Conservation (phyloP, 73 alveolate species). For the Tetrahymena thermophila region DNA sequence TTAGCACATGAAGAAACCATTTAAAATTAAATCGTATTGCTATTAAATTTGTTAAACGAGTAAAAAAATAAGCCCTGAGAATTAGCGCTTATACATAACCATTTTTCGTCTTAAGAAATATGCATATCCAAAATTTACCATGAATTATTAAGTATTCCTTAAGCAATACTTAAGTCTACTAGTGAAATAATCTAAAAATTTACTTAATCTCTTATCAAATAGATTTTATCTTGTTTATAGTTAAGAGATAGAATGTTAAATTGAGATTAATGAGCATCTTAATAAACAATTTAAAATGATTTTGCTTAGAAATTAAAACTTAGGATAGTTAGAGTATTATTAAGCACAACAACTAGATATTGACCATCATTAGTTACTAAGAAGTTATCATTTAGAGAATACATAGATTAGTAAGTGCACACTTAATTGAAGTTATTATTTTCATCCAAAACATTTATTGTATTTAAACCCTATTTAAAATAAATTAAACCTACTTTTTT, state of each 20-base stretch:
- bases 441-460: neutral
- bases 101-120: neutral
- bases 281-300: neutral
- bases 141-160: neutral
- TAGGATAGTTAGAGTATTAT: too few species aligned
- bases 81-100: neutral
- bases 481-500: neutral
- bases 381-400: neutral
- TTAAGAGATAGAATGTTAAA: neutral
- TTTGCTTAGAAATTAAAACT: too few species aligned
- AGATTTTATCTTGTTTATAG: neutral
- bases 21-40: too few species aligned
- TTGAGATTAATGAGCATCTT: neutral
- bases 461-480: neutral
- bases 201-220: neutral
- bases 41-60: neutral
- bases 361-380: neutral
- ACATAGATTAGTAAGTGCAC: neutral
- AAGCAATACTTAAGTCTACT: neutral
- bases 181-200: neutral
- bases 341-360: neutral
- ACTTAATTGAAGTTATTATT: neutral
- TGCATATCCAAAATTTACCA: neutral
- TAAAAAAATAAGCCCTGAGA: neutral
- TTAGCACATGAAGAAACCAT: neutral